Base-by-base conservation (phyloP, 2,329 filamentous ascomycete genomes). In the Alternaria viburni region DNA sequence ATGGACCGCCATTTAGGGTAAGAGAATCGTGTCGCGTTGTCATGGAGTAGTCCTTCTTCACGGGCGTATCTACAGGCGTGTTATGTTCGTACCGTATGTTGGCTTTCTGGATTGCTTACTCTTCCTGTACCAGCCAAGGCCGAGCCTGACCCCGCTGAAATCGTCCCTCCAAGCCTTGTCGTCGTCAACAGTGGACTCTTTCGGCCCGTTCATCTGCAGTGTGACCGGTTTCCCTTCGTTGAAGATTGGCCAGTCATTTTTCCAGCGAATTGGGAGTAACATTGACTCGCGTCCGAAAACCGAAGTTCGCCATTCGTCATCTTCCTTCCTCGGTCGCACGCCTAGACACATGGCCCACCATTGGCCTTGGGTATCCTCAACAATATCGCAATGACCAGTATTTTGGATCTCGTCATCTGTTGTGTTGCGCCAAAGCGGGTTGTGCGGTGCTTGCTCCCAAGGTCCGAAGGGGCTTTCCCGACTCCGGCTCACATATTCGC, bases 401-500 rank as follows among this genome's bases (percentile, higher is more conserved):
- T 69, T 70, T 45, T 76, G 74, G 6, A 74, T 70, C 51, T 82
- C 81, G 73, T 60, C 74, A 64, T 55, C 65, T 26, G 55, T 73
- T 67, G 10, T 79, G 73, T 60, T 81, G 56, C 59, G 81, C 67
- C 13, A 81, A 74, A 68, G 79, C 78, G 49, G 61, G 44, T 26
- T 76, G 0, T 88, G 65, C 23, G 73, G 74, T 3, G 70, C 60
- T 28, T 77, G 70, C 32, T 71, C 69, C 70, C 77, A 82, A 5
- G 80, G 81, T 0, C 81, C 81, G 32, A 76, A 56, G 66, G 70
- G 45, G 63, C 79, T 30, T 69, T 79, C 13, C 59, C 74, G 86
- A 81, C 63, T 89, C 79, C 86, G 81, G 55, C 81, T 79, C 3
- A 91, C 83, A 26, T 88, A 90, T 28, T 74, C 79, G 51, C 69